Conservation (phyloP, 257 asterid genomes). For the Przewalskia tangutica region DNA sequence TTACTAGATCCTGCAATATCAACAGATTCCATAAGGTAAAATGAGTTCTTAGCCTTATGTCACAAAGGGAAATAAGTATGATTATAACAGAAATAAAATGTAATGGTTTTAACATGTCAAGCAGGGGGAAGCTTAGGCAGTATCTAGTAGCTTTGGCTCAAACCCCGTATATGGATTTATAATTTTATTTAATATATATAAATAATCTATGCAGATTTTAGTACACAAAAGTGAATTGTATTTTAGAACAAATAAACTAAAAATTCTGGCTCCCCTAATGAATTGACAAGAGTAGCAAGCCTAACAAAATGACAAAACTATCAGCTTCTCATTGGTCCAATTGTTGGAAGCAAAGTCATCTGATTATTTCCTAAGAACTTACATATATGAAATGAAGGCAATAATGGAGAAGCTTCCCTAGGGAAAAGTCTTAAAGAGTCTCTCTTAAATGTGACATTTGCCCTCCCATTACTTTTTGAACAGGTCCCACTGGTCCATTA, state of each 20-base stretch:
- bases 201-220: too few relatives aligned
- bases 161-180: too few relatives aligned
- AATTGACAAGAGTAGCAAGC: not conserved
- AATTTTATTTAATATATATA: too few relatives aligned
- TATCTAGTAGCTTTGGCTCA: too few relatives aligned
- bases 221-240: too few relatives aligned
- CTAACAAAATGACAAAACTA: not conserved
- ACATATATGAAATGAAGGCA: not conserved
- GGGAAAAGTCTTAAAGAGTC: not conserved
- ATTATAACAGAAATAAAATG: not conserved
- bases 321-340: not conserved
- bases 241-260: too few relatives aligned
- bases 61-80: not conserved
- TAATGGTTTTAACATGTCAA: not conserved
- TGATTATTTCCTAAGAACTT: not conserved
- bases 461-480: not conserved
- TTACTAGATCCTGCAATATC: too few relatives aligned
- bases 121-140: too few relatives aligned
- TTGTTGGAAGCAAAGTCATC: not conserved
- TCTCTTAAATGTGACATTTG: not conserved
- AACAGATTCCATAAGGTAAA: conserved; percentile 10
- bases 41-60: conserved; percentile 10
- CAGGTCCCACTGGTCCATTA: not conserved
- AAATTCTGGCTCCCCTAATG: too few relatives aligned
- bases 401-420: not conserved